Percentiles rank a stretch among this genome's conserved stretches.
phyloP scores from a whole-genome alignment of 495 filamentous ascomycete species.

The Daldinia bambusicola region DNA sequence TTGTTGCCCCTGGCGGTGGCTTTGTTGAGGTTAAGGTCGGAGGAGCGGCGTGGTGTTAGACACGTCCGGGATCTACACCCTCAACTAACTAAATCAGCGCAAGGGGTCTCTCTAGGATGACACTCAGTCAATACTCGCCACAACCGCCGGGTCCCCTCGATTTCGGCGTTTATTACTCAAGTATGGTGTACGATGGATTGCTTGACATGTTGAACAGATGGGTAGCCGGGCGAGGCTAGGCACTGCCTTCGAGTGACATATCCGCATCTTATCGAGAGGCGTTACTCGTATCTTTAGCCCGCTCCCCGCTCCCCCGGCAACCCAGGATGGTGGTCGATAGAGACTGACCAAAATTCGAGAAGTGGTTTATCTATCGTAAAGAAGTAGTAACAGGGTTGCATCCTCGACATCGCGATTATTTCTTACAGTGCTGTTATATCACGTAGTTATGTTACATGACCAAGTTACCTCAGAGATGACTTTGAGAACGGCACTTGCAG shows the following conservation, averaged over 20 bases:
- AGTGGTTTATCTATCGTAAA: slow-evolving; percentile 1
- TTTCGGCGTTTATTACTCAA: slow-evolving; percentile 15
- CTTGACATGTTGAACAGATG: slow-evolving; percentile 8
- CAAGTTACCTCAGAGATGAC: neutral
- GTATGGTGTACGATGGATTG: slow-evolving; percentile 5
- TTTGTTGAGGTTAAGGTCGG: slow-evolving; percentile 43
- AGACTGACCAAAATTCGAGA: slow-evolving; percentile 14
- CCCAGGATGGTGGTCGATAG: slow-evolving; percentile 33
- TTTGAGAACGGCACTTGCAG: neutral
- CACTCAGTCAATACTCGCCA: slow-evolving; percentile 41
- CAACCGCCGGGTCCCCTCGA: slow-evolving; percentile 14
- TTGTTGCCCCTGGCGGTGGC: slow-evolving; percentile 34
- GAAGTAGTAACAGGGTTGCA: neutral
- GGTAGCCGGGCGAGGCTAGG: slow-evolving; percentile 25
- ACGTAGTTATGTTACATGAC: neutral
- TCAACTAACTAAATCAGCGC: slow-evolving; percentile 45
- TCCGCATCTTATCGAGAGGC: slow-evolving; percentile 40
- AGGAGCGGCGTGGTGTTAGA: slow-evolving; percentile 44
- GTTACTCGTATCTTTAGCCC: slow-evolving; percentile 33
- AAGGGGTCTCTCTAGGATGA: slow-evolving; percentile 39
- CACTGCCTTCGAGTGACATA: slow-evolving; percentile 37
- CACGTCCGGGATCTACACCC: slow-evolving; percentile 43
- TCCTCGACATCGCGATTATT: slow-evolving; percentile 5
- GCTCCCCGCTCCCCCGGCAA: slow-evolving; percentile 38
- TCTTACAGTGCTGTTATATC: neutral